Conservation (phyloP, 108 stramenopile species). For the Cyclotella choctawhatcheeana region DNA sequence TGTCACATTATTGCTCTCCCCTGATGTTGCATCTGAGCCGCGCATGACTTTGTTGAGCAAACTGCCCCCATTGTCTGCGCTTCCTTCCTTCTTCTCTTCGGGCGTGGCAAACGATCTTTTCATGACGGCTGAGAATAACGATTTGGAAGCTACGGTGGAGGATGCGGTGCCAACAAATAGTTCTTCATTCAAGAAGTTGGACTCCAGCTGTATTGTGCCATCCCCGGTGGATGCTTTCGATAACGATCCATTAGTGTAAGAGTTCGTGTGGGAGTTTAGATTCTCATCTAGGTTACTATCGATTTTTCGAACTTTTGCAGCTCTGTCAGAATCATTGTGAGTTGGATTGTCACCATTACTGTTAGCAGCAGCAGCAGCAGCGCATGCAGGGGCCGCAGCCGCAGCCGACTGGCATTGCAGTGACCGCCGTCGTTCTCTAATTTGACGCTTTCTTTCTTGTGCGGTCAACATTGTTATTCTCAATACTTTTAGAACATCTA, state of each 20-base stretch:
- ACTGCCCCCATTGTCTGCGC: neutral
- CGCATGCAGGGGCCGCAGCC: neutral
- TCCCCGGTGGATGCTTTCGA: slow-evolving; percentile 10
- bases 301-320: neutral
- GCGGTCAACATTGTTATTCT: slow-evolving; percentile 32
- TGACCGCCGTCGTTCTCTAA: slow-evolving; percentile 26
- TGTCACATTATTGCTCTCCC: neutral
- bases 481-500: too few relatives aligned
- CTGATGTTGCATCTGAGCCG: too few relatives aligned
- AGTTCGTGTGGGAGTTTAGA: neutral
- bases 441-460: slow-evolving; percentile 36
- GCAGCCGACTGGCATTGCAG: neutral
- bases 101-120: slow-evolving; percentile 7
- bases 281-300: neutral
- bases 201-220: neutral
- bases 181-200: neutral
- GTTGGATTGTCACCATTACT: neutral
- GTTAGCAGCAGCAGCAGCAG: neutral
- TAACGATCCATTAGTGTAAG: neutral
- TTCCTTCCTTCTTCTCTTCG: neutral
- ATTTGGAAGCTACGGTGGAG: neutral
- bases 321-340: neutral
- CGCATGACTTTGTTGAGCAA: neutral
- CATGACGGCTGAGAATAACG: slow-evolving; percentile 41
- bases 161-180: neutral